These are phyloP conservation scores for Trapa bicornis DNA, from an alignment of 345 rosid species.

Conservation along the genomic window DNA sequence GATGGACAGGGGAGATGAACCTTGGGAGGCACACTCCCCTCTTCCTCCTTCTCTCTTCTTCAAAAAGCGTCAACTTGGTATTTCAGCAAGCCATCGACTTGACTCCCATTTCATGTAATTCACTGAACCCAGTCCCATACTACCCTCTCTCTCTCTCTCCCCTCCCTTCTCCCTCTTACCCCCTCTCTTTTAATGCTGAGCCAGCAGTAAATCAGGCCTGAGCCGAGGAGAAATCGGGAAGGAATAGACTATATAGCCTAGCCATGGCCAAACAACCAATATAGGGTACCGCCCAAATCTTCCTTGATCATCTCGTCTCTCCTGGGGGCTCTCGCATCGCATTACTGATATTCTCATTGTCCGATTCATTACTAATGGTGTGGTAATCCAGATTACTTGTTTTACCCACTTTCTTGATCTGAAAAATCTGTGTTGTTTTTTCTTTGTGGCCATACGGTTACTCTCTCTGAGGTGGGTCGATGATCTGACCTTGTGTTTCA, in stretches of 20 bases:
- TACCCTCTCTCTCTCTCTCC: constrained; percentile 4
- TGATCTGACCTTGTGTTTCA: too few relatives aligned
- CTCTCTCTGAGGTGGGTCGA: too few relatives aligned
- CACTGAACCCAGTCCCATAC: constrained; percentile 5
- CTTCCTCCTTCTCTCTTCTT: not conserved
- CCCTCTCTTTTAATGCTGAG: not conserved
- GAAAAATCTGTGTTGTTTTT: too few relatives aligned
- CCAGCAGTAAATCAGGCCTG: not conserved
- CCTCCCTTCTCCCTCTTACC: not conserved
- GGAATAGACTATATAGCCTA: not conserved
- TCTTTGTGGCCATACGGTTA: too few relatives aligned
- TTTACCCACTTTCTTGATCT: too few relatives aligned
- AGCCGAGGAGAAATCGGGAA: not conserved
- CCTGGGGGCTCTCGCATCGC: too few relatives aligned
- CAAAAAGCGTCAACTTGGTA: constrained; percentile 16
- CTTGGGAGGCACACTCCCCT: constrained; percentile 15
- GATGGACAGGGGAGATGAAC: constrained; percentile 29
- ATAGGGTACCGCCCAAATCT: too few relatives aligned
- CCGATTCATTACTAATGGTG: too few relatives aligned
- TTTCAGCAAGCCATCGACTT: constrained; percentile 10
- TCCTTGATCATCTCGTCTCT: too few relatives aligned
- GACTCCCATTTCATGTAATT: constrained; percentile 9
- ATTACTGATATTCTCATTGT: too few relatives aligned
- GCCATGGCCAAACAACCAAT: too few relatives aligned
- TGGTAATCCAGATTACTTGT: too few relatives aligned